Evolutionary conservation across 1,284 basidiomycete species (phyloP).

Genomic region (Cutaneotrichosporon spelunceum): DNA sequence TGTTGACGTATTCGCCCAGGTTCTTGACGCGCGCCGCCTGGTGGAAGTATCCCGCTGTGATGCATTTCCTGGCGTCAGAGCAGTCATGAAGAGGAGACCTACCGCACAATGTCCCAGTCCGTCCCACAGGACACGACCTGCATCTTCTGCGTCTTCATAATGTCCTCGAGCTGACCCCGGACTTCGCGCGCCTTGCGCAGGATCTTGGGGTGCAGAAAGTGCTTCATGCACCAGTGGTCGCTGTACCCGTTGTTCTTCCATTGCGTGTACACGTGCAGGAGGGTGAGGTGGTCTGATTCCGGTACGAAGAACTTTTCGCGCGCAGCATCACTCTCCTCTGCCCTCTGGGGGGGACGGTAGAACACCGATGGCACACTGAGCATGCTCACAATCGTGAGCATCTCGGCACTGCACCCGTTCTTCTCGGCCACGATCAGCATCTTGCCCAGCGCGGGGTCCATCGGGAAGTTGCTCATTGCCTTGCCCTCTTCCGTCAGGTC

Average conservation of each 20-base stretch:
- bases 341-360: conserved; percentile 89
- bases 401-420: conserved; percentile 87
- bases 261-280: conserved; percentile 94
- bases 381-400: conserved; percentile 99
- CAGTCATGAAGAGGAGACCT: conserved; percentile 25
- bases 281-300: conserved; percentile 93
- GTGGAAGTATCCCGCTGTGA: conserved; percentile 98
- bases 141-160: conserved; percentile 98
- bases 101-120: conserved; percentile 92
- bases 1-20: conserved; percentile 97
- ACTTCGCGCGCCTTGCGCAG: conserved; percentile 94
- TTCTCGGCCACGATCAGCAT: conserved; percentile 96
- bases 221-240: conserved; percentile 89
- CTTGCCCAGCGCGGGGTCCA: conserved; percentile 97
- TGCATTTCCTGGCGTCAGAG: conserved; percentile 72
- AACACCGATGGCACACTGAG: conserved; percentile 95
- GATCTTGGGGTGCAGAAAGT: conserved; percentile 95
- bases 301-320: conserved; percentile 98
- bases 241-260: conserved; percentile 93
- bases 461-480: conserved; percentile 98
- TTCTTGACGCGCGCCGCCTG: conserved; percentile 97
- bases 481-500: conserved; percentile 86
- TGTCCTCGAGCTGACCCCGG: conserved; percentile 92
- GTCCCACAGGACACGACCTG: conserved; percentile 83
- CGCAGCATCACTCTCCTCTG: conserved; percentile 94